A percentile compares a stretch with the other conserved stretches of the same genome.
These are phyloP conservation scores for Talaromyces thailandensis DNA, from an alignment of 495 filamentous ascomycete genomes.

Conservation along the genomic window DNA sequence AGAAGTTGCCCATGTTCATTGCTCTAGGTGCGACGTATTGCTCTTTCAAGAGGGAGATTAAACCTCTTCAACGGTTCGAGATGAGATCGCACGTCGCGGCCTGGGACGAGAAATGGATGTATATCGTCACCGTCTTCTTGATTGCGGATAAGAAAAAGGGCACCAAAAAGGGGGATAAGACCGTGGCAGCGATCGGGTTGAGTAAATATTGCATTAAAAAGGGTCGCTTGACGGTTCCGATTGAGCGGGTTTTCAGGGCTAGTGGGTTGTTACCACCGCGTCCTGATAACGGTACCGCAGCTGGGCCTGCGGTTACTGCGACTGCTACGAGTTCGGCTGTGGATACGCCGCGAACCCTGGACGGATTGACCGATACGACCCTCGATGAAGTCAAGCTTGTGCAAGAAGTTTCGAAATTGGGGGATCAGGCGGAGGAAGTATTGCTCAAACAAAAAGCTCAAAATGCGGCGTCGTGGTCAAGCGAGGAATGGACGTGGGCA, in stretches of 20 bases:
- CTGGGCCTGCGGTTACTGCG: not conserved
- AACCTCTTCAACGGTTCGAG: slow-evolving; percentile 56
- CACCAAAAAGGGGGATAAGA: slow-evolving; percentile 24
- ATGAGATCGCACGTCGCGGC: slow-evolving; percentile 55
- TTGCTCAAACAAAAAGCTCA: slow-evolving; percentile 24
- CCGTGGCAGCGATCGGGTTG: slow-evolving; percentile 64
- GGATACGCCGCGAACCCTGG: slow-evolving; percentile 27
- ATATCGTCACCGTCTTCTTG: slow-evolving; percentile 60
- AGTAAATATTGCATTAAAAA: slow-evolving; percentile 89
- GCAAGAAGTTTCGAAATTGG: slow-evolving; percentile 28
- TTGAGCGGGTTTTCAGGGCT: slow-evolving; percentile 63
- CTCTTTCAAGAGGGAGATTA: slow-evolving; percentile 59
- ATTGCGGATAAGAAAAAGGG: slow-evolving; percentile 25
- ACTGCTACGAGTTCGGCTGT: slow-evolving; percentile 21
- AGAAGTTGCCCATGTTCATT: slow-evolving; percentile 40
- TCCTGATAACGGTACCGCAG: slow-evolving; percentile 11
- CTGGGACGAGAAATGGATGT: slow-evolving; percentile 87
- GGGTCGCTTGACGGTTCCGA: slow-evolving; percentile 74
- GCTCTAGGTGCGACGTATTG: slow-evolving; percentile 56
- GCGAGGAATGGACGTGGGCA: slow-evolving; percentile 44
- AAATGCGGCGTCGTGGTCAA: slow-evolving; percentile 27
- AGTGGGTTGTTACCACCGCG: slow-evolving; percentile 50
- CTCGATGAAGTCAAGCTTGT: slow-evolving; percentile 15
- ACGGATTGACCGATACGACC: slow-evolving; percentile 24
- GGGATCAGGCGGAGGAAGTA: slow-evolving; percentile 17